These are phyloP conservation scores for Cryomyces minteri DNA, from an alignment of 495 filamentous ascomycete species.

Conservation along the genomic window DNA sequence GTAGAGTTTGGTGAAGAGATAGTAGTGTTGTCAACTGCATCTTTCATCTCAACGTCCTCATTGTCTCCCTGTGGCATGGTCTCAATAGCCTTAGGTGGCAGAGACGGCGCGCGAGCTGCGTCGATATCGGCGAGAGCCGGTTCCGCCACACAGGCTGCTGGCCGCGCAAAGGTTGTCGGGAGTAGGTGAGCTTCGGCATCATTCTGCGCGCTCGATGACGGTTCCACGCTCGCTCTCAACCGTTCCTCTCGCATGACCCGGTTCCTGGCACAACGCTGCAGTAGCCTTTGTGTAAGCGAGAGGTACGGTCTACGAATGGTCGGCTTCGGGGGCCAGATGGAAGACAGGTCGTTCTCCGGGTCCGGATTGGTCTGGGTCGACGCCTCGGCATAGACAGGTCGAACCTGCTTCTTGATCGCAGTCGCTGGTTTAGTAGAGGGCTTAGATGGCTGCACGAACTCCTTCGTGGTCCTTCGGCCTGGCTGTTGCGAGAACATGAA, in stretches of 20 bases:
- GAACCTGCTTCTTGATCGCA: neutral
- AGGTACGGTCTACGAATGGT: neutral
- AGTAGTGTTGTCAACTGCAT: conserved; percentile 2
- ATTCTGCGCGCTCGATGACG: neutral
- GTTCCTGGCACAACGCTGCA: neutral
- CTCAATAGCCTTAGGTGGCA: neutral
- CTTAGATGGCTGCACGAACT: neutral
- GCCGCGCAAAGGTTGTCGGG: neutral
- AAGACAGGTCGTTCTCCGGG: neutral
- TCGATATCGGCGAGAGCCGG: no score
- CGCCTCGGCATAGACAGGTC: conserved; percentile 8
- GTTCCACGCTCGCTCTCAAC: neutral
- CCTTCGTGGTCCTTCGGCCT: neutral
- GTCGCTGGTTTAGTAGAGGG: neutral
- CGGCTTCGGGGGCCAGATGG: neutral
- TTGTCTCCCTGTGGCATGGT: neutral
- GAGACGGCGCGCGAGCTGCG: neutral
- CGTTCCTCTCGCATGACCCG: neutral
- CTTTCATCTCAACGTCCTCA: conserved; percentile 17
- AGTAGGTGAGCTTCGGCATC: neutral
- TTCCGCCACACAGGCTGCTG: neutral
- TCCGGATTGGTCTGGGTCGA: conserved; percentile 11
- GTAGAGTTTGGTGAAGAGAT: neutral
- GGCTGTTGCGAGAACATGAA: conserved; percentile 1
- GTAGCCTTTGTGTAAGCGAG: neutral